These are phyloP conservation scores for Leccinum proximum DNA, from an alignment of 1,284 basidiomycete genomes.

Conservation along the genomic window DNA sequence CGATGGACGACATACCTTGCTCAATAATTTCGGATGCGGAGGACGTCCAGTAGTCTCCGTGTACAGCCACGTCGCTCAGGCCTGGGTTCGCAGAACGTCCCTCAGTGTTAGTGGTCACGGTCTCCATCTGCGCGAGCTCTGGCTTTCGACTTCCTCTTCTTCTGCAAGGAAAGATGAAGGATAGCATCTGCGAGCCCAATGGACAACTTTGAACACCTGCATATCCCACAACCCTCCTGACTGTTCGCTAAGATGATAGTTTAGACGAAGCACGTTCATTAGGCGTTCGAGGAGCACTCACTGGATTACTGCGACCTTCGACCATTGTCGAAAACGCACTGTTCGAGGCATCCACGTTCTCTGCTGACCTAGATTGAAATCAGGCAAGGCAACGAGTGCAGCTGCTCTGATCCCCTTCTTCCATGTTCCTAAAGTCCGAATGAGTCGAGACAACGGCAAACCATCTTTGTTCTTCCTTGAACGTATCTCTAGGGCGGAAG, in stretches of 20 bases:
- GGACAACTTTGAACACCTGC: not conserved
- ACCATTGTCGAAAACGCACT: not conserved
- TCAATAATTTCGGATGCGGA: not conserved
- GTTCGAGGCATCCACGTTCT: too few species aligned
- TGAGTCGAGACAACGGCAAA: not conserved
- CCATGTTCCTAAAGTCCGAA: not conserved
- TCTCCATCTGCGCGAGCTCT: not conserved
- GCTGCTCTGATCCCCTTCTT: not conserved
- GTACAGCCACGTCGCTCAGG: not conserved
- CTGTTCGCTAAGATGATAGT: not conserved
- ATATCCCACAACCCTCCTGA: not conserved
- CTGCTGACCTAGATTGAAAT: too few species aligned
- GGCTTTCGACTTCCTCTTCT: not conserved
- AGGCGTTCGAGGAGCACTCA: not conserved
- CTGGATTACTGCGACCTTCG: not conserved
- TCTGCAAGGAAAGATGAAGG: not conserved
- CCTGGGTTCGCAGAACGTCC: not conserved
- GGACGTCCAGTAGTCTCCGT: not conserved
- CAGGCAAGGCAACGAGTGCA: not conserved
- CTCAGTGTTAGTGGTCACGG: not conserved
- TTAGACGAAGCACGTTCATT: not conserved
- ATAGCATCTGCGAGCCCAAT: not conserved
- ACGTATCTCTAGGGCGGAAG: not conserved
- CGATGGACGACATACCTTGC: not conserved
- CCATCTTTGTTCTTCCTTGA: not conserved